Base-by-base conservation (phyloP, 495 filamentous ascomycete genomes). In the Neurospora cerealis region DNA sequence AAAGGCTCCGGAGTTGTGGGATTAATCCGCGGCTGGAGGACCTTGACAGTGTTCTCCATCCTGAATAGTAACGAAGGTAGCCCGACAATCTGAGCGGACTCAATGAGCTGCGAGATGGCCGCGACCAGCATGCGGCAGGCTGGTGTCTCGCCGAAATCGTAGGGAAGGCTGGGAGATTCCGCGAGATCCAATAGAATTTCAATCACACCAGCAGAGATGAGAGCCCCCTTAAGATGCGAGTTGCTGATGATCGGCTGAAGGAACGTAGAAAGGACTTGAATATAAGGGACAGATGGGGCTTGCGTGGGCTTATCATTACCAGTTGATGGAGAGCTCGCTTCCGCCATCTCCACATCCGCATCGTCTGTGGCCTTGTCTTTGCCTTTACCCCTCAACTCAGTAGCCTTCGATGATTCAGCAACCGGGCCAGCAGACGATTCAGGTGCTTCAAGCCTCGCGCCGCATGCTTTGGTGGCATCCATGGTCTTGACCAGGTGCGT, bases 121-220 rank as follows among this genome's bases (percentile, higher is more conserved):
- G 88, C 88, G 9, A 88, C 86, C 38, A 97, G 84, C 71, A 90
- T 88, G 41, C 90, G 87, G 70, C 86, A 89, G 9, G 91, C 89
- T 70, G 84, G 81, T 8, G 88, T 88, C 34, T 89, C 89, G 69
- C 90, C 89, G 78, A 95, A 94, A 77, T 93, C 89, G 74, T 89
- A 89, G 3, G 91, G 87, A 70, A 97, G 85, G 78, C 92, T 92
- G 21, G 94, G 90, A 36, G 94, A 86, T 11, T 92, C 92, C 38
- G 90, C 90, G 72, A 97, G 88, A 77, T 97, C 93, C 38, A 99
- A 84, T n/a, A 98, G 83, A 72, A 90, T 87, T 76, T 97, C 93
- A 46, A 94, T 89, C 4, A 93, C 96, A 70, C 93, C 93, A 71
- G 87, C 88, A 70, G 91, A 87, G 73, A 95, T 89, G 76, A 98